Evolutionary conservation across 140 eudicot genomes (phyloP).

Genomic region (Erigeron philadelphicus): DNA sequence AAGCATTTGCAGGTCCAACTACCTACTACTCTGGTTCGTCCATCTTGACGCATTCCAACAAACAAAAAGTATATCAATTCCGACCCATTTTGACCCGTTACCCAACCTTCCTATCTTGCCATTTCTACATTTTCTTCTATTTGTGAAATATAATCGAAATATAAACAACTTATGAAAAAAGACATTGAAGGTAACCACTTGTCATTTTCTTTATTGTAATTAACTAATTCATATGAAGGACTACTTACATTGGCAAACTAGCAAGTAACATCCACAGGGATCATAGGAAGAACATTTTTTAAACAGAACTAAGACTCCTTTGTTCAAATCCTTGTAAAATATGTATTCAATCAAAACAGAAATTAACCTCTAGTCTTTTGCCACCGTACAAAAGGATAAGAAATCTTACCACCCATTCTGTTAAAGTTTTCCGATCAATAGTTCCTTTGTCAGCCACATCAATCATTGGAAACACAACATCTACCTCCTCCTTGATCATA

Average conservation of each 20-base stretch:
- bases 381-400: conserved; percentile 3
- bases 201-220: background rate
- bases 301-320: background rate
- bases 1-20: background rate
- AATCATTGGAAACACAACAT: conserved; percentile 57
- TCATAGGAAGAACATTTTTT: background rate
- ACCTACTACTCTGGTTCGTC: background rate
- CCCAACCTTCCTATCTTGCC: background rate
- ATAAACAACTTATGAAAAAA: background rate
- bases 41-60: background rate
- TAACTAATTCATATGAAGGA: background rate
- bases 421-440: conserved; percentile 53
- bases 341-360: background rate
- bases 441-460: conserved; percentile 66
- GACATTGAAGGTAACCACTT: background rate
- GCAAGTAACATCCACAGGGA: too few relatives aligned
- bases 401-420: conserved; percentile 79
- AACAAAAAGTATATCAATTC: background rate
- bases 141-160: conserved; percentile 15
- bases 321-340: background rate
- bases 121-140: background rate
- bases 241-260: background rate
- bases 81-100: background rate
- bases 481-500: conserved; percentile 84
- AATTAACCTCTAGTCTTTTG: background rate